Evolutionary conservation across 2,329 filamentous ascomycete species (phyloP), one percentile per base, ranked within the genome.

Genomic region (Neocatenulostroma microsporum): DNA sequence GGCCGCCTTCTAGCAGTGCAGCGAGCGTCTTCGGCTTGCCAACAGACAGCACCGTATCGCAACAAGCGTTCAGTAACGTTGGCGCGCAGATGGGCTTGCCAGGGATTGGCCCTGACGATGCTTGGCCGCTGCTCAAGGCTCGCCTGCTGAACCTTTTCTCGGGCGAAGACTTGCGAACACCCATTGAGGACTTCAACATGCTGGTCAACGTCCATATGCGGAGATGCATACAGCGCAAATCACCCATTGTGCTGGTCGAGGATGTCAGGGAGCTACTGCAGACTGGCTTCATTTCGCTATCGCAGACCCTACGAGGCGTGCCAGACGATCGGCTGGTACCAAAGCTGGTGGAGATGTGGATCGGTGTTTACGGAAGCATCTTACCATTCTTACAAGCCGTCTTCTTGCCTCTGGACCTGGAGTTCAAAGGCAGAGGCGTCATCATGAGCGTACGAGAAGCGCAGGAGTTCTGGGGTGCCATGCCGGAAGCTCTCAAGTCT

Each of bases 311-410:
- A 13, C 76, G 80, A 33, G 76, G 77, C 30, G 79, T 86, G 1
- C 73, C 85, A 0, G 89, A 96, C 54, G 88, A 94, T 42, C 76
- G 82, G 21, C 74, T 96, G n/a, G 86, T 96, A 15, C 84, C 86
- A 0, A 79, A 86, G 38, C 70, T 98, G 1, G 89, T 95, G 2
- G 86, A 94, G 56, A 79, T 95, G 55, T 98, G 91, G 91, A 76
- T 93, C 41, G 80, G 91, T 30, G 88, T 91, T 0, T 95, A 95
- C 53, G 89, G 86, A 3, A 83, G 77, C 5, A 84, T 96, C 24
- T 64, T 96, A 4, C 91, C 91, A 0, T 96, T 94, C 55, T 80
- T 98, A 51, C 89, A 96, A 64, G 87, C 89, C 1, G 88, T 95
- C 1, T 95, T 98, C 56, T 67, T 98, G 2, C 91, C 88, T 0